A percentile compares a stretch with the other conserved stretches of the same genome.
Conservation (phyloP, 1,284 basidiomycete species). For the Irpex sp. region DNA sequence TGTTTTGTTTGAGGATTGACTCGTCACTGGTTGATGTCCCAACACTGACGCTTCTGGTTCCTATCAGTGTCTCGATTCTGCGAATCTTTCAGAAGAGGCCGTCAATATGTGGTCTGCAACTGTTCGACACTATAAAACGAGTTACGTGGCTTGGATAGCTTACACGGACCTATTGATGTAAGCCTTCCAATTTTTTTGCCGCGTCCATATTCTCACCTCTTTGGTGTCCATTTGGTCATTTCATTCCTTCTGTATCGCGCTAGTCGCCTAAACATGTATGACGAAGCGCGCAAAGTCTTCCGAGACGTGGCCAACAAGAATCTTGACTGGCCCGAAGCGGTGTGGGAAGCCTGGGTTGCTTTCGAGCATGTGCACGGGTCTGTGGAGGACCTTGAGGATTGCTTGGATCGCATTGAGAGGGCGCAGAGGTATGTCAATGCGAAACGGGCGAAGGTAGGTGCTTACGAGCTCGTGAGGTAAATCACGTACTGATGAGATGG, state of each 20-base stretch:
- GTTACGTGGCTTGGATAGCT: constrained; percentile 65
- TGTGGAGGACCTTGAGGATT: constrained; percentile 64
- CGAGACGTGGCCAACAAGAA: constrained; percentile 60
- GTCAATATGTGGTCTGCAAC: constrained; percentile 61
- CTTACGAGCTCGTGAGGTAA: too few species aligned
- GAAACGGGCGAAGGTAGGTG: constrained; percentile 61
- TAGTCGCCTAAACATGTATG: constrained; percentile 43
- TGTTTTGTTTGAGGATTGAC: background rate
- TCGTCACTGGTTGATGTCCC: too few species aligned
- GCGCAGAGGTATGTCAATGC: constrained; percentile 61
- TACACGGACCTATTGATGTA: constrained; percentile 70
- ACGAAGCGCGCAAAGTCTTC: constrained; percentile 65
- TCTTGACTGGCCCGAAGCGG: constrained; percentile 89
- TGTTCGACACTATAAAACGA: constrained; percentile 62
- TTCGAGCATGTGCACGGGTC: constrained; percentile 87
- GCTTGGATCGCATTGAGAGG: constrained; percentile 64
- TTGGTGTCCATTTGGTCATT: too few species aligned
- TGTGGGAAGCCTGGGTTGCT: constrained; percentile 84
- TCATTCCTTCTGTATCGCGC: too few species aligned
- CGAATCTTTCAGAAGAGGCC: constrained; percentile 48
- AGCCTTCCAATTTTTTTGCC: constrained; percentile 18
- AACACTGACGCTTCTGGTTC: background rate
- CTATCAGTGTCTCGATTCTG: constrained; percentile 42
- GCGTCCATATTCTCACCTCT: too few species aligned
- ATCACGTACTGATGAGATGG: too few species aligned